Conservation (phyloP, 192 early-diverging fungal genomes). For the Phlyctochytrium arcticum region DNA sequence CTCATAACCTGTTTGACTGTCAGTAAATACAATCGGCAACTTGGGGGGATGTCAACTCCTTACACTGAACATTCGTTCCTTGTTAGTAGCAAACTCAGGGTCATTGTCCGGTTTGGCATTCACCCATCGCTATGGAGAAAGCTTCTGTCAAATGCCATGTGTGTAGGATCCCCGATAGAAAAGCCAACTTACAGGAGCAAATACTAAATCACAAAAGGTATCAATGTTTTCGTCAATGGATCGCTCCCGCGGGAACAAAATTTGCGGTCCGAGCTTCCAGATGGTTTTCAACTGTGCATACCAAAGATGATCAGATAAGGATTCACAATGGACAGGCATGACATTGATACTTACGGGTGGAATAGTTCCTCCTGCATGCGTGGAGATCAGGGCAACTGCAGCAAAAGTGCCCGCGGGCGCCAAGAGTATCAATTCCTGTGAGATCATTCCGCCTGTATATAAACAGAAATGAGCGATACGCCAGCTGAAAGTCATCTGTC, state of each 20-base stretch:
- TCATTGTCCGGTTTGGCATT: constrained; percentile 19
- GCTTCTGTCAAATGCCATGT: too few relatives aligned
- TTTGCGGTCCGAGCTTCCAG: neutral
- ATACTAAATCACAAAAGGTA: constrained; percentile 12
- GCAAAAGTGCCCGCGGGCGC: constrained; percentile 51
- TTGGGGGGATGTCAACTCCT: too few relatives aligned
- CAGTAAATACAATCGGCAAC: too few relatives aligned
- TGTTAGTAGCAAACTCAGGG: constrained; percentile 18
- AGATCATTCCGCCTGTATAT: constrained; percentile 65
- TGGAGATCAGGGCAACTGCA: constrained; percentile 56
- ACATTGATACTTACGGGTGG: constrained; percentile 18
- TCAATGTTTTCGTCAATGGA: neutral
- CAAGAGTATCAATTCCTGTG: constrained; percentile 62
- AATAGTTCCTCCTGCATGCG: constrained; percentile 49
- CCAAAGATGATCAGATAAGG: neutral
- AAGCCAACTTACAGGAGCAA: neutral
- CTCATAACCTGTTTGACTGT: too few relatives aligned
- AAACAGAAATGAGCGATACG: too few relatives aligned
- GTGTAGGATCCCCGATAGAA: too few relatives aligned
- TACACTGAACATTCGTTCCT: constrained; percentile 31
- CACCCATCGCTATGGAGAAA: constrained; percentile 30
- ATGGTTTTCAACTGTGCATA: neutral
- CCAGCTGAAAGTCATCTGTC: neutral
- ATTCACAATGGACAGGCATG: neutral
- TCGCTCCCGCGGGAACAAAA: neutral